phyloP scores from a whole-genome alignment of 306 rosid genomes.

The Cucurbita moschata region DNA sequence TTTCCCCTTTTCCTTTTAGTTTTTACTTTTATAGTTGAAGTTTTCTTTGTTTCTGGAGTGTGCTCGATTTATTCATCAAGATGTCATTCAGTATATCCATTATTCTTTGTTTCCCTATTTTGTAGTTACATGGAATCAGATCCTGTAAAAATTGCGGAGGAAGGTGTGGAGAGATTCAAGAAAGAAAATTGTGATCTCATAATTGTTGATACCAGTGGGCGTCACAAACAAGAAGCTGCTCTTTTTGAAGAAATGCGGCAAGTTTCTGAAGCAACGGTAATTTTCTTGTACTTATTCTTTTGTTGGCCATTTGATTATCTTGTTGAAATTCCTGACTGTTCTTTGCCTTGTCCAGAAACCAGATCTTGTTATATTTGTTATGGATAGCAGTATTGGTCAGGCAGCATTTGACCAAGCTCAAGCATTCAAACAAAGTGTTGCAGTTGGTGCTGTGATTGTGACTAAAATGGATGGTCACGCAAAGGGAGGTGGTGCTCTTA shows the following conservation, averaged over 20 bases:
- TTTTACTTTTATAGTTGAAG: not conserved
- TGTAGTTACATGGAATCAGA: conserved; percentile 68
- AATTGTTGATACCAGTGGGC: conserved; percentile 82
- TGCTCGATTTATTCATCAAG: not conserved
- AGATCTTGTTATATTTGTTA: conserved; percentile 77
- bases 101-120: conserved; percentile 4
- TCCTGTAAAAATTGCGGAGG: conserved; percentile 68
- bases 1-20: not conserved
- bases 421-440: conserved; percentile 68
- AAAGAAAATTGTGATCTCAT: conserved; percentile 75
- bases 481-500: conserved; percentile 83
- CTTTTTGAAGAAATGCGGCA: conserved; percentile 93
- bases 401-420: conserved; percentile 84
- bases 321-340: conserved; percentile 10
- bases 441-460: conserved; percentile 77
- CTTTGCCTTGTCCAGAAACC: conserved; percentile 43
- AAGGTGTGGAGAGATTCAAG: conserved; percentile 70
- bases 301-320: not conserved
- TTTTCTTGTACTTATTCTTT: conserved; percentile 11
- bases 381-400: conserved; percentile 91
- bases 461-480: conserved; percentile 87
- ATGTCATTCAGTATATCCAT: conserved; percentile 1
- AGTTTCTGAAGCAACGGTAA: conserved; percentile 87
- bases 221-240: conserved; percentile 79
- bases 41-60: not conserved